Base-by-base conservation (phyloP, 2,329 filamentous ascomycete genomes). In the Stachybotrys chartarum region DNA sequence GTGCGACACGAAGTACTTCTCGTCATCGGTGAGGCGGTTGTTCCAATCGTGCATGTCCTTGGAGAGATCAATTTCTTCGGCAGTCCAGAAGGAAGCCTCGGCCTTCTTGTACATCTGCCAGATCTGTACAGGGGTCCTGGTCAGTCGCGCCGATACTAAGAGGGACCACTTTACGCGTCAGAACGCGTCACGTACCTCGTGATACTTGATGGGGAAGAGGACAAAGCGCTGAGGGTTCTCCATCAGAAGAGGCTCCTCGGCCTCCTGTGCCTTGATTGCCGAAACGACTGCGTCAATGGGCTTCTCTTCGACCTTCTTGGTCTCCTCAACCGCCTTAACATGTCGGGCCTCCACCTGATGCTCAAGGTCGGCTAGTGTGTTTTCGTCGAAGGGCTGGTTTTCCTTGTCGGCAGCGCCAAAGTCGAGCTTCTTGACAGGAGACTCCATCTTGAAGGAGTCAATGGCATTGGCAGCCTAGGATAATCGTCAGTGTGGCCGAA, bases 61-160 rank as follows among this genome's bases (percentile, higher is more conserved):
- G 68, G 93, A 97, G 53, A 99, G 85, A 76, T 99, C 94, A 66
- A 99, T 97, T 81, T 99, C 94, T 75, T 99, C 94, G 53, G 94
- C 94, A 47, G 94, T 99, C 94, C 94, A 99, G 87, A 99, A 99
- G 48, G 94, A 97, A 54, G 94, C 94, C 75, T 99, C 93, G 63
- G 92, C 92, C 80, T 97, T 97, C 86, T 99, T 99, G 85, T 99
- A 99, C 93, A 97, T 97, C 76, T 97, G 93, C 94, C 94, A 99
- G 75, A 97, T 95, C 92, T 97, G 61, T 58, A 54, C 52, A 57
- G 59, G 53, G 59, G 55, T 56, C 49, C 55, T 56, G 50, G 70
- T 82, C 70, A 80, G 75, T 66, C 51, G 58, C 59, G 59, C 66
- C 63, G 64, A 54, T 39, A 46, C 53, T 58, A 53, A 59, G 60